Conservation (phyloP, 371 early-diverging fungal genomes). For the Funneliformis caledonium region DNA sequence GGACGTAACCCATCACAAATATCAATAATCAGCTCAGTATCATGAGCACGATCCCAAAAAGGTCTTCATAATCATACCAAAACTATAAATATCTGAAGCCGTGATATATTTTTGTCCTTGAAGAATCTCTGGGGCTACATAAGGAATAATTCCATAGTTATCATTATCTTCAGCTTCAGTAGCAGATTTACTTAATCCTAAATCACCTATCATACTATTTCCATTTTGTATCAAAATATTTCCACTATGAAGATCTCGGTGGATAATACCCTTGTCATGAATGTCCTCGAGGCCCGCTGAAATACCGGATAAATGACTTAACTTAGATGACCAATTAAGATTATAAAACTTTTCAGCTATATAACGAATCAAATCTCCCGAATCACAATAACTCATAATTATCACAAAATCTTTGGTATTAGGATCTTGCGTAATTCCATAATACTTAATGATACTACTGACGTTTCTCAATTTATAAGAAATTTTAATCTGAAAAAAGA, state of each 20-base stretch:
- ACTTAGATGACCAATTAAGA: background rate
- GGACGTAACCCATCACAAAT: constrained; percentile 2
- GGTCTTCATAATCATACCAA: constrained; percentile 16
- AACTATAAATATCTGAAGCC: background rate
- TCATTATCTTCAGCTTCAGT: no score
- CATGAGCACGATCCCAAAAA: background rate
- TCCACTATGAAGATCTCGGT: constrained; percentile 30
- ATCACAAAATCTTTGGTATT: constrained; percentile 10
- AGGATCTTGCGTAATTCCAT: no score
- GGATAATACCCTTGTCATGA: background rate
- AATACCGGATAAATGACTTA: no score
- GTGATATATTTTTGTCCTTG: background rate
- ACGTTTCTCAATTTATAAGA: no score
- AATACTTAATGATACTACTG: no score
- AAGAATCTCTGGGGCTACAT: constrained; percentile 1
- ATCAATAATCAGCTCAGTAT: background rate
- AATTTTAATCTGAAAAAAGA: no score
- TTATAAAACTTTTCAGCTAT: background rate
- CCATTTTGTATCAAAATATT: background rate
- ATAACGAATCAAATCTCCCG: background rate
- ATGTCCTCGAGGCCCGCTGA: no score
- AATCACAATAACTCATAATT: background rate
- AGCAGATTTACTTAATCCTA: background rate
- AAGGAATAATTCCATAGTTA: background rate
- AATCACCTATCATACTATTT: constrained; percentile 5